phyloP scores from a whole-genome alignment of 306 rosid genomes.

The Lathyrus oleraceus region DNA sequence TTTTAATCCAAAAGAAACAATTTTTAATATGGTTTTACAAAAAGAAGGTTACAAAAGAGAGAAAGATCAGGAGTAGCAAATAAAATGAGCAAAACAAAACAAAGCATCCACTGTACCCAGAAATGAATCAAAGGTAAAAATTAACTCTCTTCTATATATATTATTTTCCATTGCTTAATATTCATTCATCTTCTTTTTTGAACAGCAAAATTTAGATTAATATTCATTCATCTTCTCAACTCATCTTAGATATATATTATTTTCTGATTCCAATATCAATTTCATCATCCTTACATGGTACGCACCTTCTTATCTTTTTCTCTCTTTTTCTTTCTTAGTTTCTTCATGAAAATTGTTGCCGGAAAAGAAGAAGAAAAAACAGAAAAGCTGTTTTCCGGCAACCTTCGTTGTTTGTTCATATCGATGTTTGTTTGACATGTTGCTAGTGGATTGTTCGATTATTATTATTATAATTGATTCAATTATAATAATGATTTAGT shows the following conservation, averaged over 20 bases:
- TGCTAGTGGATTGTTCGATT: conserved; percentile 1
- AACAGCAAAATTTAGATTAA: too few species aligned
- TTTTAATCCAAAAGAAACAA: neutral
- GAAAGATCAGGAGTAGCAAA: neutral
- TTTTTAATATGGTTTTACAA: neutral
- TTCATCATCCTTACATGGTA: conserved; percentile 18
- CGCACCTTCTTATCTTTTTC: neutral
- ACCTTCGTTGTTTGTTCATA: neutral
- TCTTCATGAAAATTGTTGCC: neutral
- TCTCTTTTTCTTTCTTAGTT: neutral
- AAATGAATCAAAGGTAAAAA: neutral
- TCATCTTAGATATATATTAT: neutral
- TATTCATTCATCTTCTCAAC: neutral
- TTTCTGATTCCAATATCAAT: neutral
- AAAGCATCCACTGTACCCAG: neutral
- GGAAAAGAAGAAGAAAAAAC: neutral
- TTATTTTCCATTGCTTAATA: neutral
- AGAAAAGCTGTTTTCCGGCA: neutral
- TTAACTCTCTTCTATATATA: neutral
- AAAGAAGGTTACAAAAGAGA: neutral
- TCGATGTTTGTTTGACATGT: neutral
- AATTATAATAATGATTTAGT: neutral
- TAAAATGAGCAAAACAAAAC: neutral
- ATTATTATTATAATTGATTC: neutral
- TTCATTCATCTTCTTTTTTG: neutral